These are phyloP conservation scores for Termitomyces sp. DNA, from an alignment of 768 basidiomycete species.

Conservation along the genomic window DNA sequence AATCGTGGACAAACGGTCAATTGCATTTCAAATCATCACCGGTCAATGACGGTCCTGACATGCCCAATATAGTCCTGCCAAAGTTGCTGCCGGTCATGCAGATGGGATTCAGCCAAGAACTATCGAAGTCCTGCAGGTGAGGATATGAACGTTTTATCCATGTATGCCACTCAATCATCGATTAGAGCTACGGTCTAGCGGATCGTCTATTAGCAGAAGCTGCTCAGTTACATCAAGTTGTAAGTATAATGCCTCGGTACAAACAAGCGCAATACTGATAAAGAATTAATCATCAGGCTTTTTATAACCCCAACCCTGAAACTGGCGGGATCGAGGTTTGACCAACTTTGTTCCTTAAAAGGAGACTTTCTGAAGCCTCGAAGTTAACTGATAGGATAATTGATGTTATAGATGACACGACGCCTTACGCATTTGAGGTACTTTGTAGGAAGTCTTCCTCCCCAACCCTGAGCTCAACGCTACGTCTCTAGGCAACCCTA, in stretches of 20 bases:
- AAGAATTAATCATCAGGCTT: slow-evolving; percentile 43
- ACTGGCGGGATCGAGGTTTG: slow-evolving; percentile 59
- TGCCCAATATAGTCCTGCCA: slow-evolving; percentile 32
- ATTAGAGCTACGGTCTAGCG: slow-evolving; percentile 73
- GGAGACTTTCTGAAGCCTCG: not conserved
- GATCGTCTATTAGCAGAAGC: slow-evolving; percentile 61
- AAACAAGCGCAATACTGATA: not conserved
- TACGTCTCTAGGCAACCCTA: slow-evolving; percentile 41
- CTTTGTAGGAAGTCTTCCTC: not conserved
- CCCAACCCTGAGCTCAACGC: not conserved
- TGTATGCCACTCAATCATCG: not conserved
- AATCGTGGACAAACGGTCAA: slow-evolving; percentile 58
- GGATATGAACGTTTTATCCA: not conserved
- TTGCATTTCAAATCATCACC: not conserved
- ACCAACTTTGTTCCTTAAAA: not conserved
- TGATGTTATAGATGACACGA: slow-evolving; percentile 57
- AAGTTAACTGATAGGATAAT: slow-evolving; percentile 62
- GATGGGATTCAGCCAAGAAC: slow-evolving; percentile 58
- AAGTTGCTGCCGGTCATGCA: slow-evolving; percentile 52
- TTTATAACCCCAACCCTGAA: slow-evolving; percentile 62
- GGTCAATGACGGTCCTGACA: not conserved
- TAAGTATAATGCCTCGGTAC: slow-evolving; percentile 29
- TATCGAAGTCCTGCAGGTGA: slow-evolving; percentile 51
- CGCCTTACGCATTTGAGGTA: slow-evolving; percentile 73
- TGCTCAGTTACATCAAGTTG: slow-evolving; percentile 67